Conservation (phyloP, 306 rosid genomes). For the Quercus ilex region DNA sequence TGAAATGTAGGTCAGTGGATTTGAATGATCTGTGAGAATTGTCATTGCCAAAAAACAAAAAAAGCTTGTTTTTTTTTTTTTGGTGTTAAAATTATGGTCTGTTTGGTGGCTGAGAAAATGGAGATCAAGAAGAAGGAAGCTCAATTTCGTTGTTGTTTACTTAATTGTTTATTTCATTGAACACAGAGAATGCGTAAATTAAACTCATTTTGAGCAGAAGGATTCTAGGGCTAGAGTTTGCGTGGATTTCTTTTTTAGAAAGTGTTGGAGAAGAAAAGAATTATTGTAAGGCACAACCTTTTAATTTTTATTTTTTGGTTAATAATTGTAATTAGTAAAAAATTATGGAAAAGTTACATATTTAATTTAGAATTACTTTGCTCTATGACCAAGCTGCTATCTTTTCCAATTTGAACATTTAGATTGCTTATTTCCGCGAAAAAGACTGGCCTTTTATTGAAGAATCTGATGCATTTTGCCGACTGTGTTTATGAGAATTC, state of each 20-base stretch:
- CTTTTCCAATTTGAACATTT: neutral
- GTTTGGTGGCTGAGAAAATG: slow-evolving; percentile 13
- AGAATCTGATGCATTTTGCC: neutral
- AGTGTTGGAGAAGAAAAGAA: slow-evolving; percentile 19
- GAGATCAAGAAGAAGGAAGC: neutral
- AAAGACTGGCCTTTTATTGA: neutral
- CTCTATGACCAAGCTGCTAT: neutral
- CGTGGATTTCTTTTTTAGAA: slow-evolving; percentile 2
- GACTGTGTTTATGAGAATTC: neutral
- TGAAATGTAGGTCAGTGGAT: too few species aligned
- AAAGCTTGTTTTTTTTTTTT: neutral
- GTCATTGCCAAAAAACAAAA: neutral
- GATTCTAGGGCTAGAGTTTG: neutral
- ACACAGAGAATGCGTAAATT: neutral
- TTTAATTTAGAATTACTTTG: neutral
- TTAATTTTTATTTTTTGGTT: neutral
- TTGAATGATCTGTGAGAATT: neutral
- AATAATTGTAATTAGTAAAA: neutral
- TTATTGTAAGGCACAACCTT: neutral
- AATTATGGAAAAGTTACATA: neutral
- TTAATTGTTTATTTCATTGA: neutral
- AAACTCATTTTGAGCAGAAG: neutral
- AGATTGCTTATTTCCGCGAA: neutral
- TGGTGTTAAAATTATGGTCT: neutral
- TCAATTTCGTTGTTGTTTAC: neutral